These are phyloP conservation scores for Botrytis cinerea DNA, from an alignment of 2,329 filamentous ascomycete genomes.

Conservation along the genomic window DNA sequence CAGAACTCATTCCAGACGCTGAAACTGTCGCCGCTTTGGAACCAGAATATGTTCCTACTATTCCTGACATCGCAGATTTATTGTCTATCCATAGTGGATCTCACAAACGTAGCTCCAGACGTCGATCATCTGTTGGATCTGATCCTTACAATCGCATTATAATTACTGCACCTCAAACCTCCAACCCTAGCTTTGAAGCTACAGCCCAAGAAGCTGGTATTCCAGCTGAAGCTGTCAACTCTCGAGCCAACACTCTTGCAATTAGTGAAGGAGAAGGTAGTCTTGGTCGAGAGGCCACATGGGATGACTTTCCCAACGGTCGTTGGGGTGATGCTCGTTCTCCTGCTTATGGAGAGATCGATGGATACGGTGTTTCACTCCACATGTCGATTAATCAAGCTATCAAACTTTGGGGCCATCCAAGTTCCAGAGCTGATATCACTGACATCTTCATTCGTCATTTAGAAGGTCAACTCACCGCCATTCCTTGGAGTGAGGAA, in stretches of 20 bases:
- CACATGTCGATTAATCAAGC: conserved; percentile 88
- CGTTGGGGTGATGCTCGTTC: conserved; percentile 92
- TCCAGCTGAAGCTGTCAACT: conserved; percentile 72
- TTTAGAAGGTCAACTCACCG: conserved; percentile 74
- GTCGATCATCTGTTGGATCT: conserved; percentile 66
- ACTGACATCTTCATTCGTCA: conserved; percentile 78
- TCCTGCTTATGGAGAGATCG: conserved; percentile 92
- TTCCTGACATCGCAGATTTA: conserved; percentile 26
- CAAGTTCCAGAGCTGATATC: conserved; percentile 70
- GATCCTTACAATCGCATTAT: conserved; percentile 88
- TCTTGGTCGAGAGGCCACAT: conserved; percentile 90
- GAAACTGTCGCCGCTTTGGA: conserved; percentile 44
- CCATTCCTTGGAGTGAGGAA: conserved; percentile 94
- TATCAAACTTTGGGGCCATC: conserved; percentile 81
- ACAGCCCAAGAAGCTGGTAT: conserved; percentile 75
- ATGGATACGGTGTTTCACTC: conserved; percentile 95
- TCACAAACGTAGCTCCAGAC: conserved; percentile 27
- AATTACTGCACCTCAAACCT: conserved; percentile 63
- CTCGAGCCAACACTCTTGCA: conserved; percentile 80
- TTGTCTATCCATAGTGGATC: conserved; percentile 37
- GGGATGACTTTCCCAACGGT: conserved; percentile 98
- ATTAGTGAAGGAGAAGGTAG: conserved; percentile 93
- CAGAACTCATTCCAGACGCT: conserved; percentile 72
- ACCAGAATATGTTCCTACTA: conserved; percentile 47
- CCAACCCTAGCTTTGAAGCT: conserved; percentile 67